A percentile compares a stretch with the other conserved stretches of the same genome.
phyloP scores from a whole-genome alignment of 2,329 filamentous ascomycete species.

The Neonectria faginata region DNA sequence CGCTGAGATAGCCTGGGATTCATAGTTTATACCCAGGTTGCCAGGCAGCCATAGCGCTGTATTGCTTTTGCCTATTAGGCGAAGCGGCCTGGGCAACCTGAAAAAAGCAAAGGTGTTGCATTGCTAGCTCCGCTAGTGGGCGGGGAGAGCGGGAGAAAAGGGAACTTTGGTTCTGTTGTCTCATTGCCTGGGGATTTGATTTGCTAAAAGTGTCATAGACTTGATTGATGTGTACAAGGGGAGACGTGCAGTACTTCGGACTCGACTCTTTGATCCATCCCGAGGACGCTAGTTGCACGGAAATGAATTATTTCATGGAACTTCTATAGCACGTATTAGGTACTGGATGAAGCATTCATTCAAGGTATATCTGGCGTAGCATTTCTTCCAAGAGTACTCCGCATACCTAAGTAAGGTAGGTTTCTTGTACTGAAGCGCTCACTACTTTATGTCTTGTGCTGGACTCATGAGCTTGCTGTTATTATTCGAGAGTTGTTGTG shows the following conservation, averaged over 20 bases:
- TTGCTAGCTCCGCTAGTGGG: constrained; percentile 5
- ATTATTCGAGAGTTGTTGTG: not conserved
- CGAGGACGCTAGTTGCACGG: not conserved
- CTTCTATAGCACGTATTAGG: too few relatives aligned
- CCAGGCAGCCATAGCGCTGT: constrained; percentile 10
- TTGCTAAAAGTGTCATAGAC: not conserved
- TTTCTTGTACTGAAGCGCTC: not conserved
- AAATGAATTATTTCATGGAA: not conserved
- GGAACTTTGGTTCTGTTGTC: constrained; percentile 24
- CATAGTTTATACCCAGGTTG: not conserved
- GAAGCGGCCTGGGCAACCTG: not conserved
- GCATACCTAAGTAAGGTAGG: too few relatives aligned
- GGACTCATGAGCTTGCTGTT: not conserved
- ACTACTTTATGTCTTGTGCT: not conserved
- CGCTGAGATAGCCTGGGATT: constrained; percentile 2
- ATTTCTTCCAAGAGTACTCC: too few relatives aligned
- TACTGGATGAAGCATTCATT: not conserved
- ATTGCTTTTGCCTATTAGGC: not conserved
- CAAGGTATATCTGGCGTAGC: not conserved
- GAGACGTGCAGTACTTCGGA: too few relatives aligned
- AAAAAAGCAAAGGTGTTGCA: not conserved
- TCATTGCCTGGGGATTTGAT: not conserved
- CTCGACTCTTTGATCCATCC: not conserved
- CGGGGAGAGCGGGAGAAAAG: constrained; percentile 11
- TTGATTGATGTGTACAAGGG: not conserved